Evolutionary conservation across 768 basidiomycete species (phyloP).

Genomic region (Mycena alexandri): DNA sequence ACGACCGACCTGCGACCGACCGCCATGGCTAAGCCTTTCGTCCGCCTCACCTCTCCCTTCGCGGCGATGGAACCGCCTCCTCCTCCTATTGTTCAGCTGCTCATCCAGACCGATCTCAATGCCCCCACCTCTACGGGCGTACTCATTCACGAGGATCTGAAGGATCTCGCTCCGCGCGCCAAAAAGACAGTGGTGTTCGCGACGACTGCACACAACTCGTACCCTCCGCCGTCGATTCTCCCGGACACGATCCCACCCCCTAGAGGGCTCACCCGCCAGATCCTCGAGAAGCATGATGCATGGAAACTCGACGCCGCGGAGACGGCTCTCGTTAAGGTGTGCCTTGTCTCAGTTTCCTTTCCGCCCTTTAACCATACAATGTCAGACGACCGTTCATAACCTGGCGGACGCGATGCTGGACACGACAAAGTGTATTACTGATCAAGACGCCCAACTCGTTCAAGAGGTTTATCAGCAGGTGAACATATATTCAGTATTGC

Average conservation of each 20-base stretch:
- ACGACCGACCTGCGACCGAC: slow-evolving; percentile 9
- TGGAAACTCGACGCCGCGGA: background rate
- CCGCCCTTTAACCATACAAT: no score
- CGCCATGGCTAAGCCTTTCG: slow-evolving; percentile 14
- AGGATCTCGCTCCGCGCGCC: background rate
- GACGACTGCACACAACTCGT: background rate
- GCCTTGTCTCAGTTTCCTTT: slow-evolving; percentile 2
- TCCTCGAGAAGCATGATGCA: slow-evolving; percentile 1
- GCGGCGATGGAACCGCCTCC: slow-evolving; percentile 27
- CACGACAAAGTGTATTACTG: no score
- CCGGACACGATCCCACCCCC: slow-evolving; percentile 6
- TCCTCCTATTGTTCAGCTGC: slow-evolving; percentile 28
- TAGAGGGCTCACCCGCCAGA: background rate
- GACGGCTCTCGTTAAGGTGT: slow-evolving; percentile 21
- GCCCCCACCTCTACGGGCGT: slow-evolving; percentile 18
- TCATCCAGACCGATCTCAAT: slow-evolving; percentile 27
- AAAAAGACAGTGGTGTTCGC: background rate
- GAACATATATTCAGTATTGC: background rate
- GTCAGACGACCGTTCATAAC: no score
- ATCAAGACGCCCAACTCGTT: no score
- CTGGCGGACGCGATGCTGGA: no score
- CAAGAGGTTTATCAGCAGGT: background rate
- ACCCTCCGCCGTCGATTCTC: slow-evolving; percentile 16
- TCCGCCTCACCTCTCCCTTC: slow-evolving; percentile 25
- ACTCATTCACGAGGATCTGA: slow-evolving; percentile 31